These are phyloP conservation scores for Curvularia lunata DNA, from an alignment of 2,329 filamentous ascomycete genomes.

Conservation along the genomic window DNA sequence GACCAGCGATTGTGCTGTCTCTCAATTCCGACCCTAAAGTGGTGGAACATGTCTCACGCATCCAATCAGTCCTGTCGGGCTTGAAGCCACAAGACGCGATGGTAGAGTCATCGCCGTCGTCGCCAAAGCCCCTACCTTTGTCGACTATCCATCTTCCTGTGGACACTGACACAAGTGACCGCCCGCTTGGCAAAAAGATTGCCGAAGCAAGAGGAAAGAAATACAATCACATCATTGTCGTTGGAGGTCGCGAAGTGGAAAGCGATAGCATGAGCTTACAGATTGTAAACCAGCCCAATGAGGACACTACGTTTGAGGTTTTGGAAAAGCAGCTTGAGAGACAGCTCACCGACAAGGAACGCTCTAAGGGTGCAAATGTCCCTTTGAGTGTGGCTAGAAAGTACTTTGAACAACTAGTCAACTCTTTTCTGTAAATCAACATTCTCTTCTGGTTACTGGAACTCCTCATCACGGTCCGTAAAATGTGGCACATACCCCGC, in stretches of 20 bases:
- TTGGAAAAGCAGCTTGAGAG: constrained; percentile 45
- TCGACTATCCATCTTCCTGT: constrained; percentile 69
- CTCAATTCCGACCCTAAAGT: constrained; percentile 68
- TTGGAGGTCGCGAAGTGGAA: constrained; percentile 59
- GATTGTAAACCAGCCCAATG: constrained; percentile 49
- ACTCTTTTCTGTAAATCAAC: constrained; percentile 33
- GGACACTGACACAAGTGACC: constrained; percentile 70
- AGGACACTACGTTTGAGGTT: constrained; percentile 29
- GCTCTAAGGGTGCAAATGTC: constrained; percentile 23
- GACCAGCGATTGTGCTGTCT: constrained; percentile 76
- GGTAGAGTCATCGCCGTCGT: constrained; percentile 6
- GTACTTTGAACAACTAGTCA: constrained; percentile 41
- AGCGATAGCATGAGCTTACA: constrained; percentile 36
- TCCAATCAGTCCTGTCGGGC: constrained; percentile 43
- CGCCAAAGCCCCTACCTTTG: constrained; percentile 52
- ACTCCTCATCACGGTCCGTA: neutral
- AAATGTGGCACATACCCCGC: neutral
- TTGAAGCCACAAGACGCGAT: constrained; percentile 25
- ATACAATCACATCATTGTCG: constrained; percentile 75
- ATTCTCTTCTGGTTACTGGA: neutral
- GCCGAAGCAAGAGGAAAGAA: constrained; percentile 73
- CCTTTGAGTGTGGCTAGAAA: constrained; percentile 29
- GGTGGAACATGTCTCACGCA: constrained; percentile 56
- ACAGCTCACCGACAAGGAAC: constrained; percentile 23
- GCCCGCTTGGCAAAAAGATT: constrained; percentile 71